Conservation (phyloP, 208 protist genomes). For the Trypanosoma brucei region DNA sequence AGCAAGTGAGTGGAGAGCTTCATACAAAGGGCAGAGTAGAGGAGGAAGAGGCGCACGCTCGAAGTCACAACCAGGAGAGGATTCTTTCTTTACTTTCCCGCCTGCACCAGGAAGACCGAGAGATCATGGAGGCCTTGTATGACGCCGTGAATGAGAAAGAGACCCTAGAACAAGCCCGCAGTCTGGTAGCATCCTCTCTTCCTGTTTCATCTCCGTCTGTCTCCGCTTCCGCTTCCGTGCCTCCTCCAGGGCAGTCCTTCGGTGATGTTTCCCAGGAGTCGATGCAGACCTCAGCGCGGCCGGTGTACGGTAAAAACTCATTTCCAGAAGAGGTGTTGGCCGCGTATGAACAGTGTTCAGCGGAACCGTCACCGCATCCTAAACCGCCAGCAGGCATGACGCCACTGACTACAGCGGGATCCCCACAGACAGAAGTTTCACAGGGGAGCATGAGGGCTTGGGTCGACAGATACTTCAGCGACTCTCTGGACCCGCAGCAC, state of each 20-base stretch:
- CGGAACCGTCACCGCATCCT: conserved; percentile 8
- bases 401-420: conserved; percentile 7
- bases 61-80: conserved; percentile 3
- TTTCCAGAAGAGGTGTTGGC: conserved; percentile 19
- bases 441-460: conserved; percentile 19
- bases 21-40: not conserved
- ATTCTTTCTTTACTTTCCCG: conserved; percentile 16
- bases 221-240: not conserved
- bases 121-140: conserved; percentile 25
- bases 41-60: not conserved
- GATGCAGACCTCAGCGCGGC: not conserved
- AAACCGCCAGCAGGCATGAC: conserved; percentile 7
- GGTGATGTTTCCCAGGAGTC: not conserved
- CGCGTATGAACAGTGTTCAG: conserved; percentile 6
- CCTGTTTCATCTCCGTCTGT: not conserved
- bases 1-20: conserved; percentile 4
- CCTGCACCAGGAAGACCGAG: conserved; percentile 18
- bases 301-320: not conserved
- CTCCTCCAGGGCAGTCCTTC: not conserved
- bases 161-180: not conserved
- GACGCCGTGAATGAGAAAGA: conserved; percentile 8
- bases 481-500: conserved; percentile 24
- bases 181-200: conserved; percentile 1
- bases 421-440: conserved; percentile 1
- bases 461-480: conserved; percentile 20